Evolutionary conservation across 192 early-diverging fungal species (phyloP), one percentile per base, ranked within the genome.

Genomic region (Coemansia sp.): DNA sequence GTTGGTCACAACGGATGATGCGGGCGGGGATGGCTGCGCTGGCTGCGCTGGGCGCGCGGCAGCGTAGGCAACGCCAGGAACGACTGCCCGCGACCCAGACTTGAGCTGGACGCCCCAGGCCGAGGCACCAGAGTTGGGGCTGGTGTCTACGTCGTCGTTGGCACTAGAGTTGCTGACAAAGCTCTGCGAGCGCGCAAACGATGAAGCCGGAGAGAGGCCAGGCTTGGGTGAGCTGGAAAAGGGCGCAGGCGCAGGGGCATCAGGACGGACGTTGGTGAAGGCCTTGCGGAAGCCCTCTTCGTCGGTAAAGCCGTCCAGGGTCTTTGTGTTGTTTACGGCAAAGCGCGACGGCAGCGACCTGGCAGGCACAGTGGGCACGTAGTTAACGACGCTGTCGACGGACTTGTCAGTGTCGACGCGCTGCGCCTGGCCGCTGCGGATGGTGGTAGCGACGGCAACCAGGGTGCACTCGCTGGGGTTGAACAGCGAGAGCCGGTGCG

Each of bases 221-320:
- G 65, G 64, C 56, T 65, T 61, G 24, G 65, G 55, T 18, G 60
- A 27, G 35, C 35, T 65, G 51, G 56, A 23, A 42, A 78, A 78
- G 6, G 75, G 75, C 0, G 65, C 62, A 2, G 75, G 75, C 0
- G 62, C 69, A 4, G 75, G 75, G 13, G 75, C 66, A 46, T 78
- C 71, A 3, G 76, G 71, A 4, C 71, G 63, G 19, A 79, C 71
- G 28, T 55, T 52, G 18, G 64, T 51, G 47, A 79, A 79, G 4
- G 71, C 76, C 57, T 70, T 67, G 57, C 76, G 76, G 67, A 79
- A 79, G 6, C 68, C 76, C 8, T 62, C 55, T 27, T 79, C 76
- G 24, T 79, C 65, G 7, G 76, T 74, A 49, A 79, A 79, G 0
- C 55, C 76, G 45, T 79, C 76, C 11, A 79, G 65, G 2, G 50